Percentiles rank a stretch among this genome's conserved stretches.
Evolutionary conservation across 2,329 filamentous ascomycete genomes (phyloP).

Genomic region (Aphanocladium album): DNA sequence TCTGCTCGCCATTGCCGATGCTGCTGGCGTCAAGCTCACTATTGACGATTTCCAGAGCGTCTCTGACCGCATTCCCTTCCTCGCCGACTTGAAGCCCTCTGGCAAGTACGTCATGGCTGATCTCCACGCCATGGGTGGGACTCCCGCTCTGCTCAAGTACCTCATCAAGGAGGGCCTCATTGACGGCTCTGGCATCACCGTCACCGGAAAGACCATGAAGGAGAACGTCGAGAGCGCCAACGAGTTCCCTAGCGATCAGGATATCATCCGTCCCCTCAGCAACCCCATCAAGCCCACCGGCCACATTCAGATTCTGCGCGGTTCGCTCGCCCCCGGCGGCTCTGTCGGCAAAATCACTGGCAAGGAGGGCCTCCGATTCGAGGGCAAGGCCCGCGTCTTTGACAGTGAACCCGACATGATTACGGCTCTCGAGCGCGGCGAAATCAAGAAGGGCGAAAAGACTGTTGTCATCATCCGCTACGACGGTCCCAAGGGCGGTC

Average conservation of each 20-base stretch:
- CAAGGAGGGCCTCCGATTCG: constrained; percentile 82
- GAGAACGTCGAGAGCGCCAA: constrained; percentile 77
- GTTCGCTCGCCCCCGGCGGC: constrained; percentile 82
- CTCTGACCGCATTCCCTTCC: constrained; percentile 71
- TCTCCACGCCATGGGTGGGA: constrained; percentile 79
- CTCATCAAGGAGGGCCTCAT: constrained; percentile 78
- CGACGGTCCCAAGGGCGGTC: constrained; percentile 88
- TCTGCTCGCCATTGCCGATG: constrained; percentile 77
- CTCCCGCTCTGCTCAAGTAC: constrained; percentile 81
- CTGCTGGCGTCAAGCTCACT: constrained; percentile 74
- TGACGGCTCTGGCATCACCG: constrained; percentile 73
- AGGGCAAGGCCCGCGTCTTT: constrained; percentile 76
- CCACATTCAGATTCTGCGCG: constrained; percentile 81
- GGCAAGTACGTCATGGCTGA: constrained; percentile 86
- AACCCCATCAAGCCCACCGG: constrained; percentile 74
- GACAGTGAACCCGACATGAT: constrained; percentile 82
- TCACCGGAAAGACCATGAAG: constrained; percentile 84
- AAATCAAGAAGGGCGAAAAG: constrained; percentile 81
- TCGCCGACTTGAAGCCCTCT: constrained; percentile 78
- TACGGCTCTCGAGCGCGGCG: constrained; percentile 66
- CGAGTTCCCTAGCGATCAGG: constrained; percentile 69
- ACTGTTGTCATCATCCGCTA: constrained; percentile 89
- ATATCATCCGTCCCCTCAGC: constrained; percentile 76
- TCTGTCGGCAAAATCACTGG: constrained; percentile 96
- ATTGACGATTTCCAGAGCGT: constrained; percentile 84